These are phyloP conservation scores for Mycena citricolor DNA, from an alignment of 1,284 basidiomycete genomes.

Conservation along the genomic window DNA sequence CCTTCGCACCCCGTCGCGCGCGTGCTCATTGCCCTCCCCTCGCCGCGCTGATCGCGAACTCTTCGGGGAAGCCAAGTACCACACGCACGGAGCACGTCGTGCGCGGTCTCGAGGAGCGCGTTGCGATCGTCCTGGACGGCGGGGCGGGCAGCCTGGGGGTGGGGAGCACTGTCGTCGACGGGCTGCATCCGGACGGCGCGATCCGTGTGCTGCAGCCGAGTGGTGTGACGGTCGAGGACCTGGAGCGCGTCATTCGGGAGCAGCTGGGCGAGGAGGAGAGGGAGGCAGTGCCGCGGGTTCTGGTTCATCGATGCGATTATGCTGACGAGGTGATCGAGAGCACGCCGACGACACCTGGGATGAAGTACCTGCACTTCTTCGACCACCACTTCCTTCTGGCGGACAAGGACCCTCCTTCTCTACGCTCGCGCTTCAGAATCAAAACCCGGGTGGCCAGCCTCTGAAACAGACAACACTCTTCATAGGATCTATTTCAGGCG, in stretches of 20 bases:
- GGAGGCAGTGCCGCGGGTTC: constrained; percentile 50
- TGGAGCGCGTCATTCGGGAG: constrained; percentile 66
- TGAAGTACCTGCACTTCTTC: constrained; percentile 98
- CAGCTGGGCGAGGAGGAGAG: constrained; percentile 47
- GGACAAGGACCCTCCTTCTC: constrained; percentile 86
- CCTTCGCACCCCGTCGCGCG: constrained; percentile 92
- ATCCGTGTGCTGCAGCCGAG: constrained; percentile 89
- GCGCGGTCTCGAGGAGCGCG: constrained; percentile 73
- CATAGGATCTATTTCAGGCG: constrained; percentile 93
- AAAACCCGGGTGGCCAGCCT: constrained; percentile 64
- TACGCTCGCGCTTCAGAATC: constrained; percentile 81
- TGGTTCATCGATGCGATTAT: constrained; percentile 79
- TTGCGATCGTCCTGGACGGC: constrained; percentile 87
- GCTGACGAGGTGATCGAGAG: constrained; percentile 61
- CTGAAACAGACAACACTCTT: constrained; percentile 74
- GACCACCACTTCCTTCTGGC: constrained; percentile 78
- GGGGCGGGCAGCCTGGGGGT: constrained; percentile 88
- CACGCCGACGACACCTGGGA: constrained; percentile 95
- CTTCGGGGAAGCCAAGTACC: constrained; percentile 91
- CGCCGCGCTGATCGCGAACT: constrained; percentile 95
- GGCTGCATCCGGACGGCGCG: constrained; percentile 66
- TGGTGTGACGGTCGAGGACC: constrained; percentile 89
- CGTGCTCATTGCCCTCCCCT: constrained; percentile 87
- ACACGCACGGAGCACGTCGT: constrained; percentile 89
- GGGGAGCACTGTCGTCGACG: constrained; percentile 96